phyloP scores from a whole-genome alignment of 169 alveolate species.

The Babesia microti region DNA sequence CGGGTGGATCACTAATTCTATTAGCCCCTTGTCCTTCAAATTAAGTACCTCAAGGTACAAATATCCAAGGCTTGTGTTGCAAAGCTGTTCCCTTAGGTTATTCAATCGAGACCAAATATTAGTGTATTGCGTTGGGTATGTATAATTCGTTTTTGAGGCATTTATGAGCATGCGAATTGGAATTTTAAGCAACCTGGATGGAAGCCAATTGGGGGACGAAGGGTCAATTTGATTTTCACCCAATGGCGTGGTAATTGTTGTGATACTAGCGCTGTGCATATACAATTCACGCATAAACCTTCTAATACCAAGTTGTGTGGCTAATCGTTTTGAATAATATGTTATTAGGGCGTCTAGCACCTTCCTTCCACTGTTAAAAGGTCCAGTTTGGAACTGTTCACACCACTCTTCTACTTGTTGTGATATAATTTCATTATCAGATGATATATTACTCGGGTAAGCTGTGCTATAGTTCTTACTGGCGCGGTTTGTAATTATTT shows the following conservation, averaged over 20 bases:
- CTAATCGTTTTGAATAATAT: slow-evolving; percentile 48
- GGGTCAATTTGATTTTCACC: slow-evolving; percentile 54
- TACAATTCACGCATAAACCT: slow-evolving; percentile 47
- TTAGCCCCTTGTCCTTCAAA: slow-evolving; percentile 40
- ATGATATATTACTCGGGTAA: too few relatives aligned
- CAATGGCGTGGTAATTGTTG: slow-evolving; percentile 52
- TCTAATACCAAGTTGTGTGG: slow-evolving; percentile 46
- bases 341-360: slow-evolving; percentile 47
- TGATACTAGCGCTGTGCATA: slow-evolving; percentile 47
- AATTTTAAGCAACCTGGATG: slow-evolving; percentile 35
- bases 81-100: slow-evolving; percentile 4
- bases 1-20: slow-evolving; percentile 50
- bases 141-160: slow-evolving; percentile 12
- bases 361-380: slow-evolving; percentile 38
- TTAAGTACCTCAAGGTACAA: slow-evolving; percentile 49
- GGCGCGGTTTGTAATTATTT: too few relatives aligned
- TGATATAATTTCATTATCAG: too few relatives aligned
- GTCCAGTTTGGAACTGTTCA: slow-evolving; percentile 37
- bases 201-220: slow-evolving; percentile 39
- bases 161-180: slow-evolving; percentile 34
- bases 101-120: slow-evolving; percentile 8
- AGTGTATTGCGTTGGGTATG: slow-evolving; percentile 13
- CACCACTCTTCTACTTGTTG: slow-evolving; percentile 54
- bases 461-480: too few relatives aligned
- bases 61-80: slow-evolving; percentile 17